Percentiles rank a stretch among this genome's conserved stretches.
Evolutionary conservation across 2,329 filamentous ascomycete species (phyloP).

Genomic region (Nemania sp.): DNA sequence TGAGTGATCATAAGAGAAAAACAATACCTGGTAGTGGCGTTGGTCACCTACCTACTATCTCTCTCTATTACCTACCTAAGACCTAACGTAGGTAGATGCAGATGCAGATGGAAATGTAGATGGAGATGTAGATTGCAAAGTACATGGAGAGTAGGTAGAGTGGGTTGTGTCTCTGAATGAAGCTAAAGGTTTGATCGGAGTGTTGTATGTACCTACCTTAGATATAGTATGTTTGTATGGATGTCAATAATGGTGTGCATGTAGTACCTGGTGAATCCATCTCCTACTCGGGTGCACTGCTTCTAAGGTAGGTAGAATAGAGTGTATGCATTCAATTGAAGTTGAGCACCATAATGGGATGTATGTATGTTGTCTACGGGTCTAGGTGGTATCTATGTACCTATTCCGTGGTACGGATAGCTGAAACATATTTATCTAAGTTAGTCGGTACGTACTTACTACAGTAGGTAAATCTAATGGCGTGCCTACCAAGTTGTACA

Average conservation of each 20-base stretch:
- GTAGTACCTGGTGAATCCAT: not conserved
- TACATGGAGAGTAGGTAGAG: not conserved
- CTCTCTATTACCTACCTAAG: too few relatives aligned
- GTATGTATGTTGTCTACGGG: too few relatives aligned
- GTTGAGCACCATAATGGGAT: not conserved
- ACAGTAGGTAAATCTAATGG: too few relatives aligned
- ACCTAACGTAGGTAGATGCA: too few relatives aligned
- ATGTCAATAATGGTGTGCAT: too few relatives aligned
- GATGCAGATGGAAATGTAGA: not conserved
- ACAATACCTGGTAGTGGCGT: not conserved
- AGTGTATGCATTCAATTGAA: not conserved
- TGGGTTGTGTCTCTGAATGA: not conserved
- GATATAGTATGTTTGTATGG: too few relatives aligned
- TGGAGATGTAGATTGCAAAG: not conserved
- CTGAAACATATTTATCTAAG: not conserved
- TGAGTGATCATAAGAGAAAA: not conserved
- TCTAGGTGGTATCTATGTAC: too few relatives aligned
- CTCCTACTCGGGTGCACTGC: not conserved
- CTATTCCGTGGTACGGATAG: not conserved
- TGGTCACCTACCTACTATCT: not conserved
- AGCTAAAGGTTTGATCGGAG: not conserved
- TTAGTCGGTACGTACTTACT: not conserved
- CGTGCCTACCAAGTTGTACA: too few relatives aligned
- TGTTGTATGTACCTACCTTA: too few relatives aligned
- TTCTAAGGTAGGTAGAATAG: not conserved